phyloP scores from a whole-genome alignment of 192 early-diverging fungal species.

The Mortierella alpina region DNA sequence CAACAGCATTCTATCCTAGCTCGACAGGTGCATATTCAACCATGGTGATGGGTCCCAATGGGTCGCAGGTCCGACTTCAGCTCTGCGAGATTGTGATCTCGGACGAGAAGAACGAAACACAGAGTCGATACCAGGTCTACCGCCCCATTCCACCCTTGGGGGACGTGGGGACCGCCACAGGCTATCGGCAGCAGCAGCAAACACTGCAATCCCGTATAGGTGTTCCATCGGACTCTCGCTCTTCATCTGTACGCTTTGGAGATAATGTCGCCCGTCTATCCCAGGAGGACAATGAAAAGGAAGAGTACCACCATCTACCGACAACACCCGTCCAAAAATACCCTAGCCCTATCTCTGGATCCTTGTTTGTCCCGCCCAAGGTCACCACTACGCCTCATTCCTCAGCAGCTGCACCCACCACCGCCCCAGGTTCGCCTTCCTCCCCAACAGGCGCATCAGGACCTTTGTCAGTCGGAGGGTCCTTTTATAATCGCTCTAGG shows the following conservation, averaged over 20 bases:
- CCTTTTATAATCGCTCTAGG: conserved; percentile 33
- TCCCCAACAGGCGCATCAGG: not conserved
- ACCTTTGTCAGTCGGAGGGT: conserved; percentile 23
- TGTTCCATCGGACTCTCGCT: conserved; percentile 15
- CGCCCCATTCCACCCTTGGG: conserved; percentile 22
- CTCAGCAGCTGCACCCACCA: not conserved
- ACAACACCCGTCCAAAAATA: not conserved
- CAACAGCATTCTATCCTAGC: conserved; percentile 28
- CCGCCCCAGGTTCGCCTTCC: not conserved
- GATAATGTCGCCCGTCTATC: not conserved
- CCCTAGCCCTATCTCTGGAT: conserved; percentile 28
- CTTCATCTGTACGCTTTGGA: conserved; percentile 29
- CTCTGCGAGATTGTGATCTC: conserved; percentile 47
- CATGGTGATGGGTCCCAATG: conserved; percentile 42
- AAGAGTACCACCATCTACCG: not conserved
- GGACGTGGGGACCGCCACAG: not conserved
- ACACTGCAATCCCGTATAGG: conserved; percentile 17
- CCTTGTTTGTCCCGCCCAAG: conserved; percentile 36
- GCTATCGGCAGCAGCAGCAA: conserved; percentile 7
- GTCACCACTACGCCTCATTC: conserved; percentile 7
- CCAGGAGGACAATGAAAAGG: conserved; percentile 11
- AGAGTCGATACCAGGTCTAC: conserved; percentile 45
- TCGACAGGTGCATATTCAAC: conserved; percentile 30
- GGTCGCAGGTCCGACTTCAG: conserved; percentile 31
- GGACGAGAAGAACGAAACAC: conserved; percentile 42